Evolutionary conservation across 768 basidiomycete genomes (phyloP).

Genomic region (Bullera alba): DNA sequence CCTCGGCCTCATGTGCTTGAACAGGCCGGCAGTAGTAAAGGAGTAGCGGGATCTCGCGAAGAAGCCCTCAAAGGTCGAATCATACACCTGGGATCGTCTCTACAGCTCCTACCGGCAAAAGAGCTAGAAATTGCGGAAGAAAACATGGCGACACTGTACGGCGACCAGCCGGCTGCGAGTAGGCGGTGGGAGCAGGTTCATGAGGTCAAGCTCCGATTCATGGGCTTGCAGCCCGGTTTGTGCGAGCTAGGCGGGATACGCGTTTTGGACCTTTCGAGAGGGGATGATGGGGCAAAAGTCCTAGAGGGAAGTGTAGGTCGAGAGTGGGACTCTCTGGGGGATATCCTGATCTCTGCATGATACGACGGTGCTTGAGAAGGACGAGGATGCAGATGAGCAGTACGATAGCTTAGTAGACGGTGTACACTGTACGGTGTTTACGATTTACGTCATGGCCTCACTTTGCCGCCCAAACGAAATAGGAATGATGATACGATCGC

Average conservation of each 20-base stretch:
- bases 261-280: conserved; percentile 19
- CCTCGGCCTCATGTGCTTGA: background rate
- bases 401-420: no score
- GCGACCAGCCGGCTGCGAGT: background rate
- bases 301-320: conserved; percentile 6
- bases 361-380: background rate
- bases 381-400: background rate
- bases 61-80: conserved; percentile 2
- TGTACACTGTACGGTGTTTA: no score
- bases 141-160: conserved; percentile 15
- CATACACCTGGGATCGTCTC: conserved; percentile 4
- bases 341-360: conserved; percentile 14
- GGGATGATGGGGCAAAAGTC: conserved; percentile 4
- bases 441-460: no score
- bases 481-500: no score
- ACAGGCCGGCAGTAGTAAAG: background rate
- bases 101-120: background rate
- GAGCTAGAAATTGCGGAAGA: conserved; percentile 7
- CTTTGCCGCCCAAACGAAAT: no score
- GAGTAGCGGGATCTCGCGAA: background rate
- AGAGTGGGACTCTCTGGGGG: conserved; percentile 33
- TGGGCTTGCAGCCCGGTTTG: conserved; percentile 25
- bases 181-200: conserved; percentile 22
- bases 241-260: conserved; percentile 26
- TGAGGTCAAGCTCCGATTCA: conserved; percentile 20